These are phyloP conservation scores for Solanum pinnatisectum DNA, from an alignment of 257 asterid species.

Conservation along the genomic window DNA sequence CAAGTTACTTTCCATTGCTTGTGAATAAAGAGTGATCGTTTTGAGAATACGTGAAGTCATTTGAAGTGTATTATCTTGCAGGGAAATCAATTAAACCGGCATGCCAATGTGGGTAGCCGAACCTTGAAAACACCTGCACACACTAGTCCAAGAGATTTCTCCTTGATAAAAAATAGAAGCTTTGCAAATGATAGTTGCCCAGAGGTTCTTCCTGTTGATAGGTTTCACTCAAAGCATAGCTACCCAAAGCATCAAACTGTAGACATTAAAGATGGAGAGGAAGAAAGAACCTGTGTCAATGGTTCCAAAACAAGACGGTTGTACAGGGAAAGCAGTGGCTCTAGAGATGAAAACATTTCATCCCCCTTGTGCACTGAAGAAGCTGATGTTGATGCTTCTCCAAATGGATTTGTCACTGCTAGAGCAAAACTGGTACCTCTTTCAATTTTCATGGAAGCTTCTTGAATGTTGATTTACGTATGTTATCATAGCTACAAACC, in stretches of 20 bases:
- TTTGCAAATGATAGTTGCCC: slow-evolving; percentile 26
- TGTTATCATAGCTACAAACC: background rate
- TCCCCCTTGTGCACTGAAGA: slow-evolving; percentile 60
- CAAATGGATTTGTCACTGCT: slow-evolving; percentile 90
- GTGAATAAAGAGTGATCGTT: background rate
- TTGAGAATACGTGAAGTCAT: background rate
- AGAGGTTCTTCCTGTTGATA: slow-evolving; percentile 43
- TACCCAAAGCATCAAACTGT: slow-evolving; percentile 17
- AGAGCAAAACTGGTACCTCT: slow-evolving; percentile 72
- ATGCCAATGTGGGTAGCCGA: slow-evolving; percentile 23
- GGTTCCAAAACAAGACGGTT: slow-evolving; percentile 48
- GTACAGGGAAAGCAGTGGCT: slow-evolving; percentile 45
- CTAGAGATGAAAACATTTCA: slow-evolving; percentile 39
- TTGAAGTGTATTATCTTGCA: slow-evolving; percentile 17
- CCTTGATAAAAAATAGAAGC: slow-evolving; percentile 29
- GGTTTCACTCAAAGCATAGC: slow-evolving; percentile 19
- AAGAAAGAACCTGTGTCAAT: slow-evolving; percentile 33
- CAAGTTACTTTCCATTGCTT: background rate
- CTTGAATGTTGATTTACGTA: background rate
- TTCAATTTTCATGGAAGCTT: background rate
- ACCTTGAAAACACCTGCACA: slow-evolving; percentile 41
- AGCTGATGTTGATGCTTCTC: slow-evolving; percentile 44
- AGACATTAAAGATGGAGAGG: slow-evolving; percentile 34
- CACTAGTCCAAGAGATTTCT: slow-evolving; percentile 46
- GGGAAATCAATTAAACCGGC: slow-evolving; percentile 39